phyloP scores from a whole-genome alignment of 2,329 filamentous ascomycete species.

The Thyridium curvatum region DNA sequence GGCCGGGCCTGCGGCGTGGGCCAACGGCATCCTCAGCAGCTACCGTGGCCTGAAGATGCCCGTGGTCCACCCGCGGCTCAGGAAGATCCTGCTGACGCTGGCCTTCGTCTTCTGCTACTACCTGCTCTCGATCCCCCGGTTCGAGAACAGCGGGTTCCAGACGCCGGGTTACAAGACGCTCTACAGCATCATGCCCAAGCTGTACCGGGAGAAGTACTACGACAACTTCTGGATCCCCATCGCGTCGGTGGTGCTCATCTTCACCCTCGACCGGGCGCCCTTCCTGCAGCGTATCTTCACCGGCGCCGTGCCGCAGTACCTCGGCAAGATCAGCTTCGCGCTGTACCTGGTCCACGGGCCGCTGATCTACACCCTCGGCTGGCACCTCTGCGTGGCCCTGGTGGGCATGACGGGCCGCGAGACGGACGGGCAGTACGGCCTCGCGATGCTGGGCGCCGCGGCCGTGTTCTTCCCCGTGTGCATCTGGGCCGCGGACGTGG shows the following conservation, averaged over 20 bases:
- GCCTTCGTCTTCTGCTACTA: conserved; percentile 9
- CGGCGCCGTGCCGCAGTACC: conserved; percentile 28
- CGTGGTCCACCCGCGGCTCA: no score
- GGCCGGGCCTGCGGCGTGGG: no score
- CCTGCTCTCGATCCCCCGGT: conserved; percentile 16
- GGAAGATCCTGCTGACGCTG: not conserved
- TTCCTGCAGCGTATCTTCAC: conserved; percentile 20
- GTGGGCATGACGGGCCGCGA: conserved; percentile 36
- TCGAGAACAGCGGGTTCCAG: conserved; percentile 9
- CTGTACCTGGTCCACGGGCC: conserved; percentile 57
- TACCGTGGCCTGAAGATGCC: no score
- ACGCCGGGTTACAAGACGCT: conserved; percentile 15
- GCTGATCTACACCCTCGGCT: conserved; percentile 45
- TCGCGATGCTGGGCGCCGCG: conserved; percentile 39
- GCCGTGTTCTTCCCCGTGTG: conserved; percentile 43
- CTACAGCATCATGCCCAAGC: conserved; percentile 10
- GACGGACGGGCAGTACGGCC: conserved; percentile 31
- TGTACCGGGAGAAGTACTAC: conserved; percentile 8
- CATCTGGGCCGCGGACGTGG: conserved; percentile 49
- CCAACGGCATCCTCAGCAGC: no score
- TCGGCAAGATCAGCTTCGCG: conserved; percentile 50
- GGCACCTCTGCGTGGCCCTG: conserved; percentile 12
- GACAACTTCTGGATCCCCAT: conserved; percentile 20
- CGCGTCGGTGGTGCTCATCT: conserved; percentile 17
- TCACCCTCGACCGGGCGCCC: conserved; percentile 11